Evolutionary conservation across 1,139 yeast species (phyloP).

Genomic region (Ogataea hybrid): DNA sequence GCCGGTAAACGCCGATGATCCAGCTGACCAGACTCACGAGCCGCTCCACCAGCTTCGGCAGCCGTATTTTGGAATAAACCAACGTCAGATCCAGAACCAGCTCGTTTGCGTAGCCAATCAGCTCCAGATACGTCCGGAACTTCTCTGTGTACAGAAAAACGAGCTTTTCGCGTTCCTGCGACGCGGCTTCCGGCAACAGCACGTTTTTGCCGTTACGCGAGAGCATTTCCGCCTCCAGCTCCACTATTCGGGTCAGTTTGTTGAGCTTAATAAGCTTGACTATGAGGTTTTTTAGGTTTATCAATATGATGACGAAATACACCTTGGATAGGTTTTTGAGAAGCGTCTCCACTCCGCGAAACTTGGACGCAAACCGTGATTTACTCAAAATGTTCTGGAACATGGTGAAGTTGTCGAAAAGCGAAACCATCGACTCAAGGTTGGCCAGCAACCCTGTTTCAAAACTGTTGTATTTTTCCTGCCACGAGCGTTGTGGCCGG

Average conservation of each 20-base stretch:
- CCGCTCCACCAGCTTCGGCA: slow-evolving; percentile 23
- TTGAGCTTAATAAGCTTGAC: slow-evolving; percentile 21
- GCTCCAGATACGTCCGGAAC: slow-evolving; percentile 25
- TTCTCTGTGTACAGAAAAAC: slow-evolving; percentile 26
- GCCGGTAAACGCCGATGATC: slow-evolving; percentile 29
- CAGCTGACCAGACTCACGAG: slow-evolving; percentile 29
- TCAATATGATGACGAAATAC: slow-evolving; percentile 28
- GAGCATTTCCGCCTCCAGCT: slow-evolving; percentile 17
- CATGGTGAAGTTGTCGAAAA: slow-evolving; percentile 30
- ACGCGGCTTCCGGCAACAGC: not conserved
- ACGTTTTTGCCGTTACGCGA: not conserved
- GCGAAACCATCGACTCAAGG: slow-evolving; percentile 26
- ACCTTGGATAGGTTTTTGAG: slow-evolving; percentile 25
- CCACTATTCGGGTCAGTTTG: slow-evolving; percentile 19
- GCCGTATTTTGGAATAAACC: slow-evolving; percentile 18
- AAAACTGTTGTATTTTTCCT: slow-evolving; percentile 13
- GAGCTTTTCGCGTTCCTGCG: slow-evolving; percentile 16
- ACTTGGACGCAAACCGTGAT: slow-evolving; percentile 11
- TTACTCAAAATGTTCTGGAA: slow-evolving; percentile 24
- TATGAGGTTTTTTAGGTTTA: slow-evolving; percentile 27
- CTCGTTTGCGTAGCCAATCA: slow-evolving; percentile 30
- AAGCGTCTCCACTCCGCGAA: slow-evolving; percentile 16
- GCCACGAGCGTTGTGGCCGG: not conserved
- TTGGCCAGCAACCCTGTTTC: slow-evolving; percentile 22
- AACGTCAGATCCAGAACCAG: slow-evolving; percentile 27